phyloP scores from a whole-genome alignment of 768 basidiomycete genomes.

The Kwoniella newhampshirensis region DNA sequence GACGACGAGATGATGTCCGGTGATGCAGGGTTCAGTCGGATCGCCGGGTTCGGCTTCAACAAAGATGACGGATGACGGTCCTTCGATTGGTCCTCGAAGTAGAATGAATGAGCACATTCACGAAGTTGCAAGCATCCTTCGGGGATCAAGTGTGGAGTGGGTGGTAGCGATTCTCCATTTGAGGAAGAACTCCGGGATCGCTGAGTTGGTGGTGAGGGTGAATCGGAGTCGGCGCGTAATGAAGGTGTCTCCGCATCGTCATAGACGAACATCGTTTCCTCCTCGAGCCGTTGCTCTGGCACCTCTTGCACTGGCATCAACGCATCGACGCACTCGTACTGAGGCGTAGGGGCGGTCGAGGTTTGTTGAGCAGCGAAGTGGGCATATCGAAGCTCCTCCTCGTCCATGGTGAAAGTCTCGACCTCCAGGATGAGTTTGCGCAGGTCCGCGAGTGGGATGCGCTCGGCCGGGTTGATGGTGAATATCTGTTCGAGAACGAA shows the following conservation, averaged over 20 bases:
- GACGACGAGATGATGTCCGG: too few relatives aligned
- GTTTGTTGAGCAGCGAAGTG: slow-evolving; percentile 38
- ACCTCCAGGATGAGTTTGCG: slow-evolving; percentile 62
- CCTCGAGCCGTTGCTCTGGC: slow-evolving; percentile 15
- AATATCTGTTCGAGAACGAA: slow-evolving; percentile 70
- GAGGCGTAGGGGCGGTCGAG: slow-evolving; percentile 11
- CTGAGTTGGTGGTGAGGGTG: slow-evolving; percentile 34
- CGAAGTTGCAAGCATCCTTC: slow-evolving; percentile 10
- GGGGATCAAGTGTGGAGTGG: slow-evolving; percentile 33
- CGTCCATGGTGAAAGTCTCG: slow-evolving; percentile 64
- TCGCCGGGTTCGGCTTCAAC: neutral
- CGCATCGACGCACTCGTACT: slow-evolving; percentile 7
- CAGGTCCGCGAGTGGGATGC: slow-evolving; percentile 66
- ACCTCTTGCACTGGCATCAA: slow-evolving; percentile 11
- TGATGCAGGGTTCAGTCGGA: too few relatives aligned
- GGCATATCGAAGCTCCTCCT: slow-evolving; percentile 56
- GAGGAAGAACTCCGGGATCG: slow-evolving; percentile 34
- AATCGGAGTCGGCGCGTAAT: slow-evolving; percentile 42
- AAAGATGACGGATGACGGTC: neutral
- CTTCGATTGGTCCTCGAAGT: slow-evolving; percentile 1
- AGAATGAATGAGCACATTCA: neutral
- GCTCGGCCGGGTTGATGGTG: slow-evolving; percentile 62
- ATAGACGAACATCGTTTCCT: slow-evolving; percentile 28
- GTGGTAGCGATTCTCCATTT: slow-evolving; percentile 34
- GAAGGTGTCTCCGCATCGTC: slow-evolving; percentile 40